phyloP scores from a whole-genome alignment of 108 stramenopile species.

The Stephanodiscus triporus region DNA sequence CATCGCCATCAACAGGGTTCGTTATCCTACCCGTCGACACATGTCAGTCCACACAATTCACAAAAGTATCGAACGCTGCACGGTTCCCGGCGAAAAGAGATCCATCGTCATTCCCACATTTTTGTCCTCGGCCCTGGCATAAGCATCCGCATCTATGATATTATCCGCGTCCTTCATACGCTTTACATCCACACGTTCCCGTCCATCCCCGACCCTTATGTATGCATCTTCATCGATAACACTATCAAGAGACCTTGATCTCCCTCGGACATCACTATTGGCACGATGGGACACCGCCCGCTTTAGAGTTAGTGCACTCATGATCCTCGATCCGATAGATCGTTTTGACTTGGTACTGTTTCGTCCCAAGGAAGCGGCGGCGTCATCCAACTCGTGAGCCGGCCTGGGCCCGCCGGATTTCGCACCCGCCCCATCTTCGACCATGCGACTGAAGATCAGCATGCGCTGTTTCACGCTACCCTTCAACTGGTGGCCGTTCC shows the following conservation, averaged over 20 bases:
- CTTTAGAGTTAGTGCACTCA: not conserved
- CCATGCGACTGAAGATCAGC: not conserved
- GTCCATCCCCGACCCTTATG: not conserved
- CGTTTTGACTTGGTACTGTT: not conserved
- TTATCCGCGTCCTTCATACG: not conserved
- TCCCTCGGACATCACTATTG: not conserved
- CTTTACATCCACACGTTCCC: not conserved
- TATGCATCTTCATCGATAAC: not conserved
- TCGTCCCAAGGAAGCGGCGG: not conserved
- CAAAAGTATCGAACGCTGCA: no score
- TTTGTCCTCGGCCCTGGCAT: not conserved
- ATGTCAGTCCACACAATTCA: no score
- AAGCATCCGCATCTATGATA: not conserved
- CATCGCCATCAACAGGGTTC: no score
- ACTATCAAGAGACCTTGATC: not conserved
- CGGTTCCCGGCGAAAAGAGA: no score
- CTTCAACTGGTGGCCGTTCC: constrained; percentile 1
- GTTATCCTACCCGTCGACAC: no score
- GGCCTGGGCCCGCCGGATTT: not conserved
- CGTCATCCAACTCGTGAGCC: not conserved
- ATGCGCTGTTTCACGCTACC: constrained; percentile 1
- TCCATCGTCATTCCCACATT: no score
- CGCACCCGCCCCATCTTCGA: not conserved
- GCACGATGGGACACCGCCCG: not conserved
- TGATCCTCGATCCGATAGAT: not conserved